Conservation (phyloP, 202 grass and related monocot genomes). For the Zizania palustris region DNA sequence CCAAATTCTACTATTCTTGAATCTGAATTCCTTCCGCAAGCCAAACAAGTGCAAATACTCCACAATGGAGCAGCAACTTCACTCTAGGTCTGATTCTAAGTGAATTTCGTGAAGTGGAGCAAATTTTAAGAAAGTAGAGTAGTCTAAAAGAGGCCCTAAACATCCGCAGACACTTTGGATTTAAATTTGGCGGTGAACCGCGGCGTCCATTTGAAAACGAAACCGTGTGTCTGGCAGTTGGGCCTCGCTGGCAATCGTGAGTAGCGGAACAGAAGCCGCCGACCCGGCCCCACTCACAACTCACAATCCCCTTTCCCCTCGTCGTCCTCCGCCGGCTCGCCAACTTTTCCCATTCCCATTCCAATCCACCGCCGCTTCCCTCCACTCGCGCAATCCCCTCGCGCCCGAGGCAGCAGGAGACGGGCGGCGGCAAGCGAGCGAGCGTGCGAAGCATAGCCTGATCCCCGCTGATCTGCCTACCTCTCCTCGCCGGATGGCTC, state of each 20-base stretch:
- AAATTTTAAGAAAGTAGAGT: too few species aligned
- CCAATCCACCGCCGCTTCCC: slow-evolving; percentile 19
- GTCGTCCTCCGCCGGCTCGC: slow-evolving; percentile 24
- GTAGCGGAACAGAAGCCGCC: slow-evolving; percentile 33
- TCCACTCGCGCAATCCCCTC: slow-evolving; percentile 24
- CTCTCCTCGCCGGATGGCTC: slow-evolving; percentile 37
- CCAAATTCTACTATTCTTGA: too few species aligned
- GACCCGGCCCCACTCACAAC: not conserved
- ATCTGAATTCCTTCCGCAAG: too few species aligned
- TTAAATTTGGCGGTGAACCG: slow-evolving; percentile 5
- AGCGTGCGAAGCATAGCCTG: not conserved
- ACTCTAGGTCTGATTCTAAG: too few species aligned
- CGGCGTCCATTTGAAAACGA: slow-evolving; percentile 22
- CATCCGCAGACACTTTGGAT: not conserved
- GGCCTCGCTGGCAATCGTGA: slow-evolving; percentile 13
- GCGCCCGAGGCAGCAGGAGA: slow-evolving; percentile 23
- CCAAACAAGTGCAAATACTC: too few species aligned
- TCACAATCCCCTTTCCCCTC: slow-evolving; percentile 55
- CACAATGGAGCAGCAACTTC: too few species aligned
- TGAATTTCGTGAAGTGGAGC: too few species aligned
- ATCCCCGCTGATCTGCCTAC: not conserved
- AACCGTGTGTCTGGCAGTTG: not conserved
- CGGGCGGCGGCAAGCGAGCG: slow-evolving; percentile 25
- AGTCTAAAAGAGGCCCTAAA: too few species aligned
- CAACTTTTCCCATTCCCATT: slow-evolving; percentile 15